These are phyloP conservation scores for Cryptococcus sp. DNA, from an alignment of 1,284 basidiomycete genomes.

Conservation along the genomic window DNA sequence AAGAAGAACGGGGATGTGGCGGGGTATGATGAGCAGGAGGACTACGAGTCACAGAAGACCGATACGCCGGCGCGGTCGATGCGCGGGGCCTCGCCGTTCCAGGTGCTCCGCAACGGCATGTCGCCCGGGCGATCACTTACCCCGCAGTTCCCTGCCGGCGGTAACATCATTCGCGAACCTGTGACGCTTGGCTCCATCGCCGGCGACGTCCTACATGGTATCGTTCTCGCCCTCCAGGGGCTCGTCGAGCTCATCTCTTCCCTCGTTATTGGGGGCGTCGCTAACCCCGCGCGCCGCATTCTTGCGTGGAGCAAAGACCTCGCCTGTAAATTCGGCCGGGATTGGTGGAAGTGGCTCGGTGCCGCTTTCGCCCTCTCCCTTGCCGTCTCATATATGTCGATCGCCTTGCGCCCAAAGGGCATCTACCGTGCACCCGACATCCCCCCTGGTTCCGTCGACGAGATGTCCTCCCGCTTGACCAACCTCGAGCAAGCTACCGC, in stretches of 20 bases:
- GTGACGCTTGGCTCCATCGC: conserved; percentile 21
- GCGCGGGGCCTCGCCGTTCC: not conserved
- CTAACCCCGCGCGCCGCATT: conserved; percentile 12
- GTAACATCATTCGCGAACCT: conserved; percentile 23
- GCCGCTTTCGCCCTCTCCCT: conserved; percentile 27
- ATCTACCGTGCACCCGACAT: conserved; percentile 52
- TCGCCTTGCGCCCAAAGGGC: not conserved
- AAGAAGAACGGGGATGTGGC: conserved; percentile 8
- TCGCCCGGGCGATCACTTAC: conserved; percentile 26
- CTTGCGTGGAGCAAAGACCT: conserved; percentile 18
- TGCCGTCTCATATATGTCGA: conserved; percentile 22
- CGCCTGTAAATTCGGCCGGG: conserved; percentile 8
- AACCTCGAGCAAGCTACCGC: conserved; percentile 45
- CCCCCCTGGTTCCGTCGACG: conserved; percentile 65
- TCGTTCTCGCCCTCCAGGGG: conserved; percentile 26
- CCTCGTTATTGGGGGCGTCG: conserved; percentile 11
- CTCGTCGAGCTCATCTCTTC: conserved; percentile 20
- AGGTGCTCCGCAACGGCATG: no score
- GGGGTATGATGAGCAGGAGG: conserved; percentile 12
- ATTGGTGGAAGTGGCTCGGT: conserved; percentile 38
- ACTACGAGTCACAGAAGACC: conserved; percentile 6
- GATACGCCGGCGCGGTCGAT: conserved; percentile 7
- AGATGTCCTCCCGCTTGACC: conserved; percentile 63
- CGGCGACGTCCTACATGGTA: conserved; percentile 35
- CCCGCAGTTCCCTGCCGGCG: conserved; percentile 8